Evolutionary conservation across 441 rosid species (phyloP), one percentile per base, ranked within the genome.

Genomic region (Euphorbia celastroides): DNA sequence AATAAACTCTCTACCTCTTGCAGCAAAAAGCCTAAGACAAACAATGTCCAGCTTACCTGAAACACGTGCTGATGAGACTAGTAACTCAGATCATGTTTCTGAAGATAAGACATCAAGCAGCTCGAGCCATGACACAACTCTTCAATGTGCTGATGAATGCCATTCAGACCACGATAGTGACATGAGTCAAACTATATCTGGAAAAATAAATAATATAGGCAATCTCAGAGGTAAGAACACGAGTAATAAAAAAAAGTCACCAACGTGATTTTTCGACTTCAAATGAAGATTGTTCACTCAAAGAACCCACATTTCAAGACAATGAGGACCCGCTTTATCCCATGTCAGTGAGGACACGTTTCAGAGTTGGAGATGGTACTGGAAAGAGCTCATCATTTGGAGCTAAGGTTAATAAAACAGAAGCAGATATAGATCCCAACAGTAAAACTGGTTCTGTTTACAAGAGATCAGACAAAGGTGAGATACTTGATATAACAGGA

Each of bases 21-120:
- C 83, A 87, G 96, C 84, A 0, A 92, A 89, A 77, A 74, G 22
- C 62, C 73, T 67, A 48, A 81, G 51, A 66, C 60, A 68, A 50
- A 54, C 70, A 31, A 66, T 65, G 16, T 26, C 82, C 31, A 72
- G 36, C 66, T 75, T 52, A 68, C 70, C n/a, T 16, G 83, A 74
- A 60, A 68, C 69, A 44, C 76, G 70, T 55, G 74, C 71, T 69
- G 70, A 62, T 72, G 79, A 69, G 62, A 64, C 65, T 32, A 70
- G 62, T 54, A 70, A 71, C 36, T 64, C 17, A 5, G 70, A 67
- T 65, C 66, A 23, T 60, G 69, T 36, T 74, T 71, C 81, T 58
- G 68, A 78, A 68, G 70, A 26, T 70, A 62, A 69, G 55, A 79
- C 72, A 71, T 76, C 83, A 31, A 78, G 66, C 61, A 66, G 76